Evolutionary conservation across 352 stramenopile species (phyloP), one percentile per base, ranked within the genome.

Genomic region (Pythium rhizo-oryzae): DNA sequence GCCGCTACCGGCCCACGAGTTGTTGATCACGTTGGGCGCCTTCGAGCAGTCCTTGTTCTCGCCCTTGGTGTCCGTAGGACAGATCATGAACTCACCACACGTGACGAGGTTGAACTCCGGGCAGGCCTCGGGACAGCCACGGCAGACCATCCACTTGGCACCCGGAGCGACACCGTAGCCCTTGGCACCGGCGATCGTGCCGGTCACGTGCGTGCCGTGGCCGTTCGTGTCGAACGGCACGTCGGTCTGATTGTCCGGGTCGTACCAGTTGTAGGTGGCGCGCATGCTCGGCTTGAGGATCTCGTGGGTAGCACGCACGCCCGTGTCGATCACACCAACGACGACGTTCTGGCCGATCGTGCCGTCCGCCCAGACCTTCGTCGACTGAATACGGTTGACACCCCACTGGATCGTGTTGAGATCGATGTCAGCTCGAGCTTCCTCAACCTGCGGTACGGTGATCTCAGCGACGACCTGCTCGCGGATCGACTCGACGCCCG

Each of bases 1-100:
- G 19, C 39, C 43, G 24, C 39, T 25, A 41, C 56, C 68, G 19
- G 67, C 75, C 75, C 75, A 81, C 24, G 47, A 68, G 61, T 80
- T 80, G 68, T 74, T 79, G 62, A 82, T 62, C n/a, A 82, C 63
- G 37, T 78, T 61, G 13, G 75, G 63, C 11, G 68, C 75, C 65
- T 80, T 76, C 47, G 61, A 65, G 71, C 75, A 82, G 64, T 82
- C 70, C 16, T 30, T 11, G 69, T 77, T 69, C 43, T 60, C 19
- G 21, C 69, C 72, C 43, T 70, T 67, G 15, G 56, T 39, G 47
- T 74, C 51, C 28, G 71, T 72, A 1, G 66, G 66, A 18, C 66
- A 72, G 4, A 51, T 63, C 59, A 72, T 72, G 23, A 62, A 72
- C 61, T 81, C 59, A 47, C 33, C 56, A 35, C 74, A 78, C 46